A percentile compares a stretch with the other conserved stretches of the same genome.
These are phyloP conservation scores for Metarhizium robertsii DNA, from an alignment of 2,329 filamentous ascomycete genomes.

Conservation along the genomic window DNA sequence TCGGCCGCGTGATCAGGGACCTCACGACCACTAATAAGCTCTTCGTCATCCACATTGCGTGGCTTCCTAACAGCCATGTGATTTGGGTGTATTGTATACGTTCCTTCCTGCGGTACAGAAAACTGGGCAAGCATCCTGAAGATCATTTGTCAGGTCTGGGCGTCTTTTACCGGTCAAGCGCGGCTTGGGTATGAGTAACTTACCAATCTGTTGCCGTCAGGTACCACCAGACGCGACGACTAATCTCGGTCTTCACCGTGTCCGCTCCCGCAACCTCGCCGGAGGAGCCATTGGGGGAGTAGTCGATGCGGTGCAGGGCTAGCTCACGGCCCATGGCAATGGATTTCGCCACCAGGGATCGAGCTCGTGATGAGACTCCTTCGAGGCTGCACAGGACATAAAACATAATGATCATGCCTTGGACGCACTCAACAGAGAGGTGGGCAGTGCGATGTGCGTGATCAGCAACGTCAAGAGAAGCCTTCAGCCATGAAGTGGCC, in stretches of 20 bases:
- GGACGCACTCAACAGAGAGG: slow-evolving; percentile 24
- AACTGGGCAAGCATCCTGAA: slow-evolving; percentile 27
- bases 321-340: slow-evolving; percentile 24
- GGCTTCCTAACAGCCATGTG: slow-evolving; percentile 30
- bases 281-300: slow-evolving; percentile 13
- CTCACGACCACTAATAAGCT: slow-evolving; percentile 20
- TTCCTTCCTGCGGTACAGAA: slow-evolving; percentile 23
- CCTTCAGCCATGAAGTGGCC: slow-evolving; percentile 22
- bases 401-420: slow-evolving; percentile 27
- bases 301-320: slow-evolving; percentile 29
- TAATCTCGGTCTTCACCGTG: slow-evolving; percentile 24
- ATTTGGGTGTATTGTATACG: slow-evolving; percentile 25
- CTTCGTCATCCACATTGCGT: slow-evolving; percentile 28
- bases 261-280: slow-evolving; percentile 13
- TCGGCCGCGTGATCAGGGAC: slow-evolving; percentile 19
- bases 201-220: slow-evolving; percentile 31
- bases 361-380: slow-evolving; percentile 23
- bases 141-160: not conserved
- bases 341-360: slow-evolving; percentile 19
- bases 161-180: not conserved
- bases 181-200: not conserved
- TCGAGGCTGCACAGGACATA: slow-evolving; percentile 30
- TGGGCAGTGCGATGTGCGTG: slow-evolving; percentile 19
- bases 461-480: slow-evolving; percentile 25
- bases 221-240: slow-evolving; percentile 35